These are phyloP conservation scores for Verticillium dahliae DNA, from an alignment of 2,329 filamentous ascomycete genomes.

Conservation along the genomic window DNA sequence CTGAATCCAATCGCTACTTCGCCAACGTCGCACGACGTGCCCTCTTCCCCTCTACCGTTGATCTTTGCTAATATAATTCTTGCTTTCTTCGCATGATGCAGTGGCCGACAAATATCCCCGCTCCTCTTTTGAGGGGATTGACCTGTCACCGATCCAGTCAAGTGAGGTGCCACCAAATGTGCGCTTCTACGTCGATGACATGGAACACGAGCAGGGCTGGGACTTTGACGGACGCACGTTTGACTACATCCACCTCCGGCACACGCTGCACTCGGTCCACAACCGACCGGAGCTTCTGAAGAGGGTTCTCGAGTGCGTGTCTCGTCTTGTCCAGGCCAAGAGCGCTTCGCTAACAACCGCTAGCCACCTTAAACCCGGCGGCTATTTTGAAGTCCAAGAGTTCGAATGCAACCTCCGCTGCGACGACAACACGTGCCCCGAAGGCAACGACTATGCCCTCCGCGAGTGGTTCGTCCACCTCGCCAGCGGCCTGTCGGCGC, in stretches of 20 bases:
- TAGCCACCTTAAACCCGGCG: conserved; percentile 41
- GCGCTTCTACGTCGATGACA: conserved; percentile 45
- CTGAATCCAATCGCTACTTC: neutral
- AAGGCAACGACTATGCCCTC: conserved; percentile 34
- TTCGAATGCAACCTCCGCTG: conserved; percentile 31
- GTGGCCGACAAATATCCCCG: conserved; percentile 41
- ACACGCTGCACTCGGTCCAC: conserved; percentile 37
- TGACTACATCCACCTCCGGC: conserved; percentile 43
- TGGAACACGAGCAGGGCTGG: conserved; percentile 44
- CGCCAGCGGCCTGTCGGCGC: conserved; percentile 28
- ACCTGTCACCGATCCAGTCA: conserved; percentile 46
- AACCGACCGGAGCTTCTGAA: conserved; percentile 33
- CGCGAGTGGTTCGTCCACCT: conserved; percentile 38
- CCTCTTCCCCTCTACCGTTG: neutral
- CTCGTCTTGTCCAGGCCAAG: neutral
- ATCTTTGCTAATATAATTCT: neutral
- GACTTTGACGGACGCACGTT: conserved; percentile 35
- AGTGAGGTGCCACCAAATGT: conserved; percentile 44
- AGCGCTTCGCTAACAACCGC: neutral
- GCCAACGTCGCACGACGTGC: neutral
- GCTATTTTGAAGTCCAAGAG: conserved; percentile 44
- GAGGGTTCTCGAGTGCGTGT: conserved; percentile 32
- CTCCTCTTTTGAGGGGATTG: conserved; percentile 38
- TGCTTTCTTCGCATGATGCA: conserved; percentile 12
- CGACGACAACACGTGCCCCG: conserved; percentile 36